These are phyloP conservation scores for Leccinum aurantiacum DNA, from an alignment of 768 basidiomycete genomes.

Conservation along the genomic window DNA sequence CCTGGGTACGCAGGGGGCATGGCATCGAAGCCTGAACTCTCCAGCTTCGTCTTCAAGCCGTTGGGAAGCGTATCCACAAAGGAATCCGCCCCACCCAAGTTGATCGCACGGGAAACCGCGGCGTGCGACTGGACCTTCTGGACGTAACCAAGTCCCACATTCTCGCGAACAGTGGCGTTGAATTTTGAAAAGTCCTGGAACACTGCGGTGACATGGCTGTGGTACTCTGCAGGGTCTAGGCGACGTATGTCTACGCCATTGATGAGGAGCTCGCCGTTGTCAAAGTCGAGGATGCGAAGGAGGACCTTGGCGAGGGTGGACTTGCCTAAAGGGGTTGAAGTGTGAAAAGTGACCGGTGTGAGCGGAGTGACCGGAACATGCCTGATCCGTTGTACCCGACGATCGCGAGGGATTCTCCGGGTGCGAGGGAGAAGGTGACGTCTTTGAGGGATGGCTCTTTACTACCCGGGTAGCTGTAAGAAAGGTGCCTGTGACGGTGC, in stretches of 20 bases:
- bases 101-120: conserved; percentile 64
- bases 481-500: conserved; percentile 46
- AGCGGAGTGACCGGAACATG: conserved; percentile 32
- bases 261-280: conserved; percentile 63
- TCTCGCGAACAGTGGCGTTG: conserved; percentile 74
- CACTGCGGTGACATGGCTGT: conserved; percentile 72
- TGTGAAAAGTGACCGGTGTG: conserved; percentile 12
- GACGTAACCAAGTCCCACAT: conserved; percentile 82
- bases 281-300: conserved; percentile 75
- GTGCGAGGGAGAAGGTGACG: conserved; percentile 65
- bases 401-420: conserved; percentile 82
- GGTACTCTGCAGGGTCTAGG: conserved; percentile 68
- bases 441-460: conserved; percentile 64
- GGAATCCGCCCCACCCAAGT: conserved; percentile 66
- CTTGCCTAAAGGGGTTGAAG: conserved; percentile 54
- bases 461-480: conserved; percentile 80
- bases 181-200: conserved; percentile 88
- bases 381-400: conserved; percentile 86
- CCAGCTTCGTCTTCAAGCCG: conserved; percentile 73
- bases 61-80: conserved; percentile 66
- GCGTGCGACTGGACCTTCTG: conserved; percentile 55
- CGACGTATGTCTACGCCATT: conserved; percentile 70
- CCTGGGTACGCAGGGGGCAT: conserved; percentile 37
- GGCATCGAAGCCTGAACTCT: conserved; percentile 58
- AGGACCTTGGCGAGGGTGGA: conserved; percentile 84